A percentile compares a stretch with the other conserved stretches of the same genome.
phyloP scores from a whole-genome alignment of 768 basidiomycete genomes.

The Suillus americanus region DNA sequence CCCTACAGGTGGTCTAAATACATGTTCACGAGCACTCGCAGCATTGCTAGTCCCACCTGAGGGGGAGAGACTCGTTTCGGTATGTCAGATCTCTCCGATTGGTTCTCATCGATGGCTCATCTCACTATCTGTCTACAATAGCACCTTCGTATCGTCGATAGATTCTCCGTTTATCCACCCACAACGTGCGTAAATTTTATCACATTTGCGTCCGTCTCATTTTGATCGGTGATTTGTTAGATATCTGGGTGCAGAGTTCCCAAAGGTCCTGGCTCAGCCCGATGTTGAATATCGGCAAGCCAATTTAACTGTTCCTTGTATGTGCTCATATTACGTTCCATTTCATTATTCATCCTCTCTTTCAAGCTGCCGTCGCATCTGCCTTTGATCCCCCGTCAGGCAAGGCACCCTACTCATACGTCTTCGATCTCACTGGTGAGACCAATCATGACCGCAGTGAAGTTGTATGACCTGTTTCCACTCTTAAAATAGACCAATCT shows the following conservation, averaged over 20 bases:
- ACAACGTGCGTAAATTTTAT: slow-evolving; percentile 54
- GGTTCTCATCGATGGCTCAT: slow-evolving; percentile 12
- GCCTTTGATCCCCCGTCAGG: slow-evolving; percentile 74
- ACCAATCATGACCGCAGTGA: slow-evolving; percentile 73
- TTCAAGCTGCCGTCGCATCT: slow-evolving; percentile 62
- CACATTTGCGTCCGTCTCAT: slow-evolving; percentile 11
- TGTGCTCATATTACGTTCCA: slow-evolving; percentile 22
- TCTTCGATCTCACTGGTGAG: slow-evolving; percentile 87
- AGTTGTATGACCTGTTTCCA: slow-evolving; percentile 45
- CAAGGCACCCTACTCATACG: slow-evolving; percentile 68
- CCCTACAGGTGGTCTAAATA: slow-evolving; percentile 72
- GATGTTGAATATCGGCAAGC: slow-evolving; percentile 80
- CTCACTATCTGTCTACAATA: slow-evolving; percentile 25
- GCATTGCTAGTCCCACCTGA: slow-evolving; percentile 63
- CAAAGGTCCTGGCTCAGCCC: slow-evolving; percentile 62
- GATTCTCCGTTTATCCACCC: slow-evolving; percentile 69
- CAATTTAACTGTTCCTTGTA: slow-evolving; percentile 74
- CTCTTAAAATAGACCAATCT: slow-evolving; percentile 5
- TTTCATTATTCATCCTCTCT: slow-evolving; percentile 15
- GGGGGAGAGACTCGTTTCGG: slow-evolving; percentile 71
- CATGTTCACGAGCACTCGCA: slow-evolving; percentile 72
- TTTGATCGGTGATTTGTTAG: slow-evolving; percentile 35
- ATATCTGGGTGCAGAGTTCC: slow-evolving; percentile 78
- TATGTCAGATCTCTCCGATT: slow-evolving; percentile 35
- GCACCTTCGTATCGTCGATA: slow-evolving; percentile 74